Evolutionary conservation across 306 rosid species (phyloP).

Genomic region (Boehmeria nivea): DNA sequence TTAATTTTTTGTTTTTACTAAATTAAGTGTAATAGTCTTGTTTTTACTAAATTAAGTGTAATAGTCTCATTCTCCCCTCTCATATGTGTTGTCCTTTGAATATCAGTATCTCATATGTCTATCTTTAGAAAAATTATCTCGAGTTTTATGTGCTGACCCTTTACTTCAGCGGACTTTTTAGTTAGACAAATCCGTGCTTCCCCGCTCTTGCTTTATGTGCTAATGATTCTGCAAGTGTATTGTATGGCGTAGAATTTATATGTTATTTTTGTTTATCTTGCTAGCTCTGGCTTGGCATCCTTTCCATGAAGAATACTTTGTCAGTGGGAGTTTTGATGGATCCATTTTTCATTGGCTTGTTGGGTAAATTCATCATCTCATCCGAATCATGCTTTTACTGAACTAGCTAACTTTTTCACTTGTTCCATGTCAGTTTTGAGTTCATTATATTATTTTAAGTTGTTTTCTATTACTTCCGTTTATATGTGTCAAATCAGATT

Average conservation of each 20-base stretch:
- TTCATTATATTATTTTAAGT: too few relatives aligned
- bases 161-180: neutral
- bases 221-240: conserved; percentile 2
- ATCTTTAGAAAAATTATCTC: too few relatives aligned
- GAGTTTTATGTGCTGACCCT: neutral
- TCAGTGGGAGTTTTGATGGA: conserved; percentile 95
- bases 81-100: too few relatives aligned
- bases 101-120: too few relatives aligned
- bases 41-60: too few relatives aligned
- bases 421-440: too few relatives aligned
- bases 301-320: conserved; percentile 96
- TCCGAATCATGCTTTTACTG: neutral
- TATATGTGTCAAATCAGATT: too few relatives aligned
- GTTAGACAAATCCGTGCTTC: neutral
- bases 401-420: too few relatives aligned
- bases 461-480: too few relatives aligned
- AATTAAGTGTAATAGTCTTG: too few relatives aligned
- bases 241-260: conserved; percentile 4
- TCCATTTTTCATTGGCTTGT: conserved; percentile 99
- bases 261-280: conserved; percentile 20
- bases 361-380: conserved; percentile 46
- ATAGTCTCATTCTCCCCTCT: too few relatives aligned
- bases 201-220: neutral
- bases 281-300: conserved; percentile 99
- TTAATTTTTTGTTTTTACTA: too few relatives aligned